Evolutionary conservation across 2,329 filamentous ascomycete genomes (phyloP).

Genomic region (Ophiostoma novo-ulmi): DNA sequence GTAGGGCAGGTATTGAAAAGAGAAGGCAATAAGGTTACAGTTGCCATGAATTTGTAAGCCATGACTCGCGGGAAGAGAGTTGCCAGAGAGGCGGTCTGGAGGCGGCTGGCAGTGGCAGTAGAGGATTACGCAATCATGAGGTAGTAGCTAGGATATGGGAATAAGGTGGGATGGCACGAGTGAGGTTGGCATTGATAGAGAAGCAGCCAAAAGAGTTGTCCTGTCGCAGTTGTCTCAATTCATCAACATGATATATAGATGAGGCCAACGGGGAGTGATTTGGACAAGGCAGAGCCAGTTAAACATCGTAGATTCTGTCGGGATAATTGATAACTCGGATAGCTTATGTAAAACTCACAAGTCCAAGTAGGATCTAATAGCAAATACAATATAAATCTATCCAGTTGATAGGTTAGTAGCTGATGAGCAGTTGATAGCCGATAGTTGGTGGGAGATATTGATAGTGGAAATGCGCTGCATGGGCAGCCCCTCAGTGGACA

Average conservation of each 20-base stretch:
- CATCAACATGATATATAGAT: not conserved
- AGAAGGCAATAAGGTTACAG: too few species aligned
- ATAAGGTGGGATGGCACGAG: not conserved
- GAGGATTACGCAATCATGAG: not conserved
- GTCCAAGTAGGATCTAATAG: too few species aligned
- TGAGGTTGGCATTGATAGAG: not conserved
- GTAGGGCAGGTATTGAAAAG: not conserved
- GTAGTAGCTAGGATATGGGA: not conserved
- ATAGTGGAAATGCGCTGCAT: not conserved
- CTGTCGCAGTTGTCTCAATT: not conserved
- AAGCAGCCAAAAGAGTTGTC: not conserved
- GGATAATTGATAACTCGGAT: too few species aligned
- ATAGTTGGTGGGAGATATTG: not conserved
- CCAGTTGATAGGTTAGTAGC: not conserved
- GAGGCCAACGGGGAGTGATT: not conserved
- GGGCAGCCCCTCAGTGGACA: conserved; percentile 8
- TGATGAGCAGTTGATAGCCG: not conserved
- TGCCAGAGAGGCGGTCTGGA: not conserved
- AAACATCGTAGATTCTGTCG: not conserved
- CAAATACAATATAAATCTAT: too few species aligned
- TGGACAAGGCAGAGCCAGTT: not conserved
- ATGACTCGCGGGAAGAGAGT: not conserved
- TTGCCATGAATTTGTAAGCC: not conserved
- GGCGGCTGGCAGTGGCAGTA: not conserved
- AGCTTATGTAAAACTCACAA: not conserved